These are phyloP conservation scores for Plectosphaerella sp. DNA, from an alignment of 2,329 filamentous ascomycete species.

Conservation along the genomic window DNA sequence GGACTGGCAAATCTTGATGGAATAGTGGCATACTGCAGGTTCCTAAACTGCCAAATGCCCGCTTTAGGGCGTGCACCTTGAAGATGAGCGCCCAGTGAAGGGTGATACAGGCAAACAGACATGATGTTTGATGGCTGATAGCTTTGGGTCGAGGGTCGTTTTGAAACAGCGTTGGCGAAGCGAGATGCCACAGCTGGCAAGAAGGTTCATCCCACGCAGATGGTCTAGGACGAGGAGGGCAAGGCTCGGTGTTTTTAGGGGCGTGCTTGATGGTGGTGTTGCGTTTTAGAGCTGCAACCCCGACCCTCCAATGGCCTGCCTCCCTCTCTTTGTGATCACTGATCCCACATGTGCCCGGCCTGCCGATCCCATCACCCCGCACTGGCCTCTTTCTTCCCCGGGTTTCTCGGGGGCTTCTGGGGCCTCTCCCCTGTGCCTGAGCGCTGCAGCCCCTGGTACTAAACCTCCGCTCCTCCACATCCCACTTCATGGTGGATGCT, in stretches of 20 bases:
- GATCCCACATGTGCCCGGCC: not conserved
- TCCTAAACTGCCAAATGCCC: not conserved
- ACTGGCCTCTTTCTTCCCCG: not conserved
- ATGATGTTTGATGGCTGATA: not conserved
- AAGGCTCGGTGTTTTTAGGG: not conserved
- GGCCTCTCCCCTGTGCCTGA: no score
- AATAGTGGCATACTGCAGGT: constrained; percentile 6
- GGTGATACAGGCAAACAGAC: not conserved
- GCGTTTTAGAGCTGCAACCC: no score
- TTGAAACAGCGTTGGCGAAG: not conserved
- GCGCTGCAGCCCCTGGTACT: not conserved
- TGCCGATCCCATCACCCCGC: not conserved
- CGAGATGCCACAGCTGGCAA: not conserved
- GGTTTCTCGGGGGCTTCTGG: not conserved
- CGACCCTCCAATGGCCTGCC: no score
- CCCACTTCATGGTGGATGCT: not conserved
- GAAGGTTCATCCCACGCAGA: not conserved
- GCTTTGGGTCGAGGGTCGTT: no score
- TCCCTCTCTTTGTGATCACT: no score
- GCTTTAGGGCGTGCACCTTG: not conserved
- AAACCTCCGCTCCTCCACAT: not conserved
- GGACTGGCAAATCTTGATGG: constrained; percentile 3
- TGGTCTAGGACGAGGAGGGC: not conserved
- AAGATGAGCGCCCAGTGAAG: not conserved
- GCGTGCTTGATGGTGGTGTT: not conserved